phyloP scores from a whole-genome alignment of 208 protist species.

The Zelonia costaricensis region DNA sequence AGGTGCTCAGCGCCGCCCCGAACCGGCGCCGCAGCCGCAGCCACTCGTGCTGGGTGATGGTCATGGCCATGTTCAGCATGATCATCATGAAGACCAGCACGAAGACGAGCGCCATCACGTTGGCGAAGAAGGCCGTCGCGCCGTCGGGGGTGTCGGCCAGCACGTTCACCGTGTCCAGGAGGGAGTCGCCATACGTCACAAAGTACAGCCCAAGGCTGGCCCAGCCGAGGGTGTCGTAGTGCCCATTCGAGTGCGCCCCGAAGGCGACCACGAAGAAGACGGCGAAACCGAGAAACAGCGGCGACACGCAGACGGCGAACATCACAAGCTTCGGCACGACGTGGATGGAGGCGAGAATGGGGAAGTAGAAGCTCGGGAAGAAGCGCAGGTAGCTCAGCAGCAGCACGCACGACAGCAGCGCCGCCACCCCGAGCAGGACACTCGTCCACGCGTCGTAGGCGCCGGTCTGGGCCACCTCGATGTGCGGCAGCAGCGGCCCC shows the following conservation, averaged over 20 bases:
- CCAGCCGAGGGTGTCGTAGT: conserved; percentile 40
- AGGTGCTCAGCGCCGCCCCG: conserved; percentile 41
- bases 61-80: conserved; percentile 63
- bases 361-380: conserved; percentile 54
- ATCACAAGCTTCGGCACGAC: conserved; percentile 44
- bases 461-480: conserved; percentile 15
- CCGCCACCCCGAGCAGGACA: conserved; percentile 38
- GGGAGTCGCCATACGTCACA: conserved; percentile 59
- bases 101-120: conserved; percentile 43
- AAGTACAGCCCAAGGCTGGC: conserved; percentile 52
- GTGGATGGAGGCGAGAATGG: conserved; percentile 38
- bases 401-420: conserved; percentile 37
- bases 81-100: conserved; percentile 55
- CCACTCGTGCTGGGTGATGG: conserved; percentile 64
- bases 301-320: conserved; percentile 38
- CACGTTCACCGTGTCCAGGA: conserved; percentile 40
- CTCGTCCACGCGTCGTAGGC: conserved; percentile 28
- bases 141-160: conserved; percentile 27
- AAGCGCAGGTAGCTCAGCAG: conserved; percentile 57
- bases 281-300: conserved; percentile 54
- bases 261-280: conserved; percentile 60
- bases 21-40: conserved; percentile 44
- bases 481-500: conserved; percentile 12
- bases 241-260: conserved; percentile 40
- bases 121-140: conserved; percentile 34